These are phyloP conservation scores for Xylaria sp. DNA, from an alignment of 2,329 filamentous ascomycete species.

Conservation along the genomic window DNA sequence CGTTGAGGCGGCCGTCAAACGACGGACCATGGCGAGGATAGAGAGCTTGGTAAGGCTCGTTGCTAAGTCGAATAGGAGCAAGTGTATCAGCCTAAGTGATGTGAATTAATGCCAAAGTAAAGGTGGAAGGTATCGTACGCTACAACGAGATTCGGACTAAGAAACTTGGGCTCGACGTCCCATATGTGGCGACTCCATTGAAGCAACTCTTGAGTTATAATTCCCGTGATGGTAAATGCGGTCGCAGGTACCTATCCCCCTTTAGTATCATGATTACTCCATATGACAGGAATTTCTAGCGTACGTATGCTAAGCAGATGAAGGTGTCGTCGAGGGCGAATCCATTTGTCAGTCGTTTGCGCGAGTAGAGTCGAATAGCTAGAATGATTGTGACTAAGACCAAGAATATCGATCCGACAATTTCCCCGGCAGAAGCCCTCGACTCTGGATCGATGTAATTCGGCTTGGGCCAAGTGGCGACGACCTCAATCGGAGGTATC, in stretches of 20 bases:
- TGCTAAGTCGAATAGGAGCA: slow-evolving; percentile 53
- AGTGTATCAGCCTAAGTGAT: slow-evolving; percentile 46
- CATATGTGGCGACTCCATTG: slow-evolving; percentile 52
- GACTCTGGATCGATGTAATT: slow-evolving; percentile 50
- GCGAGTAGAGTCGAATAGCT: slow-evolving; percentile 52
- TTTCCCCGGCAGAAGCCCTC: slow-evolving; percentile 47
- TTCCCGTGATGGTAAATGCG: slow-evolving; percentile 49
- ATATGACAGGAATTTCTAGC: slow-evolving; percentile 5
- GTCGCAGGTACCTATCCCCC: slow-evolving; percentile 46
- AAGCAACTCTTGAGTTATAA: slow-evolving; percentile 45
- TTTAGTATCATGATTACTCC: slow-evolving; percentile 1
- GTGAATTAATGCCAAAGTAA: not conserved
- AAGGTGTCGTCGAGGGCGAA: slow-evolving; percentile 54
- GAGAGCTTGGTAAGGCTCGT: slow-evolving; percentile 56
- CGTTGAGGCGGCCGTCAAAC: slow-evolving; percentile 50
- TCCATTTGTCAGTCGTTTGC: slow-evolving; percentile 50
- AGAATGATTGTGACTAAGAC: slow-evolving; percentile 49
- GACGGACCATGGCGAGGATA: slow-evolving; percentile 54
- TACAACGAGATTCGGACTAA: slow-evolving; percentile 45
- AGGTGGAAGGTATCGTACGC: slow-evolving; percentile 40
- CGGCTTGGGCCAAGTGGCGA: slow-evolving; percentile 49
- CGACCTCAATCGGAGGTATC: slow-evolving; percentile 41
- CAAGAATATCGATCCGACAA: slow-evolving; percentile 46
- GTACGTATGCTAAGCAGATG: slow-evolving; percentile 53
- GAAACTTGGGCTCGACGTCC: slow-evolving; percentile 46